Evolutionary conservation across 805 yeast species (phyloP).

Genomic region (Komagataella phaffii): DNA sequence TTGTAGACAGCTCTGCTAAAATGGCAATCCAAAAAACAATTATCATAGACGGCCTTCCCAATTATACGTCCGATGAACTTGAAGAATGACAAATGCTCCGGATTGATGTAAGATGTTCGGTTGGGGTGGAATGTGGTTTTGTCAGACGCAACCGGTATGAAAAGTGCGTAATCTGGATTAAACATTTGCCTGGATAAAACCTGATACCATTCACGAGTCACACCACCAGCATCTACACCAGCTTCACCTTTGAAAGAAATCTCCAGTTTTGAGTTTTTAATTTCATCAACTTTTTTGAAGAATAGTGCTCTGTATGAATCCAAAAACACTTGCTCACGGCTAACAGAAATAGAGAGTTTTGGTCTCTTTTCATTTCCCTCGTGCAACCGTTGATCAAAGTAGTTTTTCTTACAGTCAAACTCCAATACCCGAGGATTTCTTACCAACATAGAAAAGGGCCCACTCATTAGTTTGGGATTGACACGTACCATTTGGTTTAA

Average conservation of each 20-base stretch:
- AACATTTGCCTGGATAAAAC: conserved; percentile 90
- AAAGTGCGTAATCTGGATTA: conserved; percentile 88
- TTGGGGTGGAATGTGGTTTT: conserved; percentile 93
- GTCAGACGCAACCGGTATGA: conserved; percentile 83
- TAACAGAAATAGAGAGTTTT: conserved; percentile 51
- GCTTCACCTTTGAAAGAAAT: conserved; percentile 85
- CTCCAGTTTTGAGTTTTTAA: conserved; percentile 59
- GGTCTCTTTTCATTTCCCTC: conserved; percentile 25
- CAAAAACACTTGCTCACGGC: conserved; percentile 83
- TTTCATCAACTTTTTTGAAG: conserved; percentile 63
- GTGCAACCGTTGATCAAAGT: conserved; percentile 67
- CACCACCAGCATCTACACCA: conserved; percentile 98
- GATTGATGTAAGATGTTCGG: conserved; percentile 81
- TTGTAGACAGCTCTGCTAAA: conserved; percentile 93
- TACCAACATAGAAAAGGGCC: conserved; percentile 84
- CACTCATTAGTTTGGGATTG: conserved; percentile 89
- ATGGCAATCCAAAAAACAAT: conserved; percentile 80
- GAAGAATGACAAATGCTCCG: conserved; percentile 86
- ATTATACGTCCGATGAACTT: conserved; percentile 88
- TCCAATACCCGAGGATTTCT: conserved; percentile 82
- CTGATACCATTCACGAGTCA: conserved; percentile 95
- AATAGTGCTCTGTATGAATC: conserved; percentile 80
- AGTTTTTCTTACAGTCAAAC: conserved; percentile 85
- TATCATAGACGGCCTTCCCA: conserved; percentile 88
- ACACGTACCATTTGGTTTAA: conserved; percentile 84